Conservation (phyloP, 805 yeast genomes). For the Tetrapisispora nanseiensis region DNA sequence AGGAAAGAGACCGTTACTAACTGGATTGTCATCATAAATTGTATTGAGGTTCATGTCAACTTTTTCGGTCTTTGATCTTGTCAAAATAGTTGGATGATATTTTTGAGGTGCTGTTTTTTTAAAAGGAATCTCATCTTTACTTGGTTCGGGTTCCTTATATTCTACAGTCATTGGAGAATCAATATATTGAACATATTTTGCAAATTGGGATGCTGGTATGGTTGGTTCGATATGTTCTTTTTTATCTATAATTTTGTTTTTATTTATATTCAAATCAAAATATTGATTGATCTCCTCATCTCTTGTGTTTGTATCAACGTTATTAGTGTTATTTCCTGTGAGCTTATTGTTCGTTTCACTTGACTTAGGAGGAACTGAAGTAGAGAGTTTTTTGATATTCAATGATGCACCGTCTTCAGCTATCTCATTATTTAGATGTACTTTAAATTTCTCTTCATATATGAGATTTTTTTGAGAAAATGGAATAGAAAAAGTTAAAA, state of each 20-base stretch:
- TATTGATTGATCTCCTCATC: not conserved
- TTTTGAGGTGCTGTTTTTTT: not conserved
- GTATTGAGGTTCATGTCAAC: constrained; percentile 1
- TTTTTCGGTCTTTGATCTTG: not conserved
- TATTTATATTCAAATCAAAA: not conserved
- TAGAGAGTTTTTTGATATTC: too few relatives aligned
- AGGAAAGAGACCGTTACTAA: constrained; percentile 41
- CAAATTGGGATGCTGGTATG: constrained; percentile 34
- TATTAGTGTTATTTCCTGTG: too few relatives aligned
- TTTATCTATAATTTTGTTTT: not conserved
- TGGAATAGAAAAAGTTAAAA: not conserved
- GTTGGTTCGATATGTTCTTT: constrained; percentile 8
- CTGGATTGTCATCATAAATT: not conserved
- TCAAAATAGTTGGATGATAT: not conserved
- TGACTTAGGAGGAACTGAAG: too few relatives aligned
- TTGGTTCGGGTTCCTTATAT: constrained; percentile 14
- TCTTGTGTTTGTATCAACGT: too few relatives aligned
- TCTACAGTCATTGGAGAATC: constrained; percentile 58
- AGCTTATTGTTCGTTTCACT: too few relatives aligned
- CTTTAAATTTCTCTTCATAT: not conserved
- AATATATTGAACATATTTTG: constrained; percentile 62
- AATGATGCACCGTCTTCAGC: too few relatives aligned
- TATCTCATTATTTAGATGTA: not conserved
- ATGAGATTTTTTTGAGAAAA: not conserved
- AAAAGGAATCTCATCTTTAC: not conserved